Conservation (phyloP, 179 eudicot species). For the Drosera spatulata region DNA sequence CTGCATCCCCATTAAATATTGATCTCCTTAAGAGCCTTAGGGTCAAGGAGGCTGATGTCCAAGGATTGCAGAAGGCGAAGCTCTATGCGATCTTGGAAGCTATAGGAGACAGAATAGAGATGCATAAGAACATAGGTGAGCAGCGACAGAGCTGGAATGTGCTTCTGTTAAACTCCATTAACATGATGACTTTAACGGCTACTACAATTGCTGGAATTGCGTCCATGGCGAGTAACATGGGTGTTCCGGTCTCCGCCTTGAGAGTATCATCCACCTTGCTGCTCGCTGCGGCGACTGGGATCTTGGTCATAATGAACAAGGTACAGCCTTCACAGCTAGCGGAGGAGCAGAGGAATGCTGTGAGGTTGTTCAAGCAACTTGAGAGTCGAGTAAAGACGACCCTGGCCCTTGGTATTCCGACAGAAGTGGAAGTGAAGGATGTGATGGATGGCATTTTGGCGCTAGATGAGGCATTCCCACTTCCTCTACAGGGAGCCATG, state of each 20-base stretch:
- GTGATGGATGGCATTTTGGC: slow-evolving; percentile 30
- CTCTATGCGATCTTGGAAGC: too few species aligned
- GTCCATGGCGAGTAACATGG: too few species aligned
- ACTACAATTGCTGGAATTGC: too few species aligned
- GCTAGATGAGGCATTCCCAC: slow-evolving; percentile 43
- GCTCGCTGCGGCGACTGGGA: slow-evolving; percentile 9
- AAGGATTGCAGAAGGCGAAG: too few species aligned
- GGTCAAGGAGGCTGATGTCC: too few species aligned
- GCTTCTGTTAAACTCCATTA: too few species aligned
- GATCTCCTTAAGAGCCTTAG: too few species aligned
- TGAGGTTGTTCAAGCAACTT: slow-evolving; percentile 29
- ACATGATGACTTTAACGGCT: too few species aligned
- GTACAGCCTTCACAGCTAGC: slow-evolving; percentile 35
- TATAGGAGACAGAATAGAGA: too few species aligned
- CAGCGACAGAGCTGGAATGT: too few species aligned
- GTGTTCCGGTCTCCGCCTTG: neutral
- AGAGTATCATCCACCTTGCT: neutral
- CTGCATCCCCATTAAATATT: too few species aligned
- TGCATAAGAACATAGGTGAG: too few species aligned
- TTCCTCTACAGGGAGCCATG: slow-evolving; percentile 19
- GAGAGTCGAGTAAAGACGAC: slow-evolving; percentile 10
- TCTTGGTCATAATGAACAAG: slow-evolving; percentile 22
- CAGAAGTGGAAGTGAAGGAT: slow-evolving; percentile 14
- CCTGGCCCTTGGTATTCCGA: neutral
- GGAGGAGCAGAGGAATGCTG: slow-evolving; percentile 42